Evolutionary conservation across 345 rosid genomes (phyloP).

Genomic region (Eucalyptus regnans): DNA sequence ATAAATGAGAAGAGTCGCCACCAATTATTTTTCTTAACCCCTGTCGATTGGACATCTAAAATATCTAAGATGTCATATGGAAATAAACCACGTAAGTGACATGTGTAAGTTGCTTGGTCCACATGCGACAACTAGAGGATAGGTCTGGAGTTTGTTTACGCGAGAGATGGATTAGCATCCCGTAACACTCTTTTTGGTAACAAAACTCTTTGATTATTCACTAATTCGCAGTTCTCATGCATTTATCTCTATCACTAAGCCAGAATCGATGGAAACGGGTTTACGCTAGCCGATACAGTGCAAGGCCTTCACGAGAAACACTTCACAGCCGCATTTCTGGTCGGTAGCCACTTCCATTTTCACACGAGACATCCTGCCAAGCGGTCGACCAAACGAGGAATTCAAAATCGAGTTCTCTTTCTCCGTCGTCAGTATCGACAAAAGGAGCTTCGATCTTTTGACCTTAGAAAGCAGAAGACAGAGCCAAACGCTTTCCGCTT

Average conservation of each 20-base stretch:
- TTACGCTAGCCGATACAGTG: not conserved
- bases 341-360: not conserved
- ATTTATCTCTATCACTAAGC: not conserved
- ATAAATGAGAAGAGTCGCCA: not conserved
- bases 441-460: not conserved
- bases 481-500: not conserved
- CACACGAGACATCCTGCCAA: not conserved
- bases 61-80: not conserved
- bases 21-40: not conserved
- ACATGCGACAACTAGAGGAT: not conserved
- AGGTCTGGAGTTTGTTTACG: not conserved
- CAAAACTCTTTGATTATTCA: not conserved
- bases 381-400: not conserved
- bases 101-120: not conserved
- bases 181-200: not conserved
- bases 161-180: not conserved
- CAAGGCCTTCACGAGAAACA: not conserved
- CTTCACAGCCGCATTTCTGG: not conserved
- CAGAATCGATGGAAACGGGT: not conserved
- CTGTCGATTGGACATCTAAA: not conserved
- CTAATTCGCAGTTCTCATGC: not conserved
- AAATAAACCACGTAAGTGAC: not conserved
- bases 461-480: not conserved
- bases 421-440: not conserved
- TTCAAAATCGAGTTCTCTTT: not conserved